Conservation (phyloP, 768 basidiomycete genomes). For the Termitomyces sp. region DNA sequence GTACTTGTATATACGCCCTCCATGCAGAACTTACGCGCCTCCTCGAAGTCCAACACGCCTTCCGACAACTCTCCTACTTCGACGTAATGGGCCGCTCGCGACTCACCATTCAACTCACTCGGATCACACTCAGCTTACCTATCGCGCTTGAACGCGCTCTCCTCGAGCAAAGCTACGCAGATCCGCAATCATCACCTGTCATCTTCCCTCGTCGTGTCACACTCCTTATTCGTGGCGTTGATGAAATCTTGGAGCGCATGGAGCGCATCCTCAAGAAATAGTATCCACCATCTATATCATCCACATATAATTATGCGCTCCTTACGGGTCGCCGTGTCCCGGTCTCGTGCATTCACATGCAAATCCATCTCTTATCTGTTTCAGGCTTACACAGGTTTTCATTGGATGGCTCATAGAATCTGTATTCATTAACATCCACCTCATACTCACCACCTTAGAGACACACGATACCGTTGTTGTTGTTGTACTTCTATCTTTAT, state of each 20-base stretch:
- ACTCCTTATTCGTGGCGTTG: slow-evolving; percentile 55
- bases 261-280: slow-evolving; percentile 44
- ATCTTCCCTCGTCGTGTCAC: slow-evolving; percentile 57
- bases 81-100: slow-evolving; percentile 73
- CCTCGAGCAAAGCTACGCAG: slow-evolving; percentile 34
- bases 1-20: slow-evolving; percentile 69
- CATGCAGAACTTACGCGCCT: slow-evolving; percentile 69
- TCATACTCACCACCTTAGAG: slow-evolving; percentile 2
- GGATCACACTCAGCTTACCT: slow-evolving; percentile 71
- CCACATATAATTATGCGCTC: too few species aligned
- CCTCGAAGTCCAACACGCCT: slow-evolving; percentile 76
- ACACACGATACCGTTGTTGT: slow-evolving; percentile 4
- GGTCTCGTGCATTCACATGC: neutral
- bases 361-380: neutral
- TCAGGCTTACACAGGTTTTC: neutral
- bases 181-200: slow-evolving; percentile 10
- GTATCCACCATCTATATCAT: neutral
- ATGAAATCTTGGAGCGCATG: slow-evolving; percentile 61
- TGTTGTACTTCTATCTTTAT: slow-evolving; percentile 7
- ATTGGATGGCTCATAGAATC: slow-evolving; percentile 12
- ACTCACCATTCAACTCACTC: slow-evolving; percentile 69
- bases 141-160: slow-evolving; percentile 70
- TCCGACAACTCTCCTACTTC: slow-evolving; percentile 71
- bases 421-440: slow-evolving; percentile 4
- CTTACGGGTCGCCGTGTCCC: neutral